phyloP scores from a whole-genome alignment of 805 yeast genomes.

The Pachysolen tannophilus region DNA sequence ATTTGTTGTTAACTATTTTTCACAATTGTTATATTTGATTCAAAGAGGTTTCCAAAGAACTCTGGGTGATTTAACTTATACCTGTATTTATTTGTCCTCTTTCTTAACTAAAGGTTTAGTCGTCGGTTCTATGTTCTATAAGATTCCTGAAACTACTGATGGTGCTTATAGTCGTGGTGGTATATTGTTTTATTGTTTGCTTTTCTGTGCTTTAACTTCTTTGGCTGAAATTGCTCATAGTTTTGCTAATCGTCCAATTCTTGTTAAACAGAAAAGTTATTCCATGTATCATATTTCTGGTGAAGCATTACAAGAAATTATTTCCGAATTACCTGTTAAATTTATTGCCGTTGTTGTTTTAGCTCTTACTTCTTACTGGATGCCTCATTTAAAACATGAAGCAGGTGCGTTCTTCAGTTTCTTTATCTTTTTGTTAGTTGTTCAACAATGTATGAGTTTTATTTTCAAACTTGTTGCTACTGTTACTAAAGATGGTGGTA shows the following conservation, averaged over 20 bases:
- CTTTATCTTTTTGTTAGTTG: constrained; percentile 31
- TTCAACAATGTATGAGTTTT: constrained; percentile 45
- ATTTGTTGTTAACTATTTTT: constrained; percentile 35
- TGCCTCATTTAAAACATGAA: constrained; percentile 39
- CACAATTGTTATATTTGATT: constrained; percentile 44
- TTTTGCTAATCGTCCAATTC: constrained; percentile 53
- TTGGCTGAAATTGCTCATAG: constrained; percentile 54
- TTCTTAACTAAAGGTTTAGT: constrained; percentile 49
- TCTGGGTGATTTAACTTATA: constrained; percentile 48
- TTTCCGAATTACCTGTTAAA: constrained; percentile 52
- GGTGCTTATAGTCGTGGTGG: constrained; percentile 62
- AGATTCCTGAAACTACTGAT: constrained; percentile 36
- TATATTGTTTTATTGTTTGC: constrained; percentile 49
- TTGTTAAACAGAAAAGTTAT: constrained; percentile 56
- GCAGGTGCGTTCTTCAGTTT: constrained; percentile 50
- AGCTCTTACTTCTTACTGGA: constrained; percentile 39
- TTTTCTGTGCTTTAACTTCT: constrained; percentile 53
- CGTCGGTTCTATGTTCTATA: constrained; percentile 53
- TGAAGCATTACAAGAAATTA: constrained; percentile 49
- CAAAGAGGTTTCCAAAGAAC: constrained; percentile 46
- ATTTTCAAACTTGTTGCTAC: constrained; percentile 48
- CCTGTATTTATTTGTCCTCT: constrained; percentile 44
- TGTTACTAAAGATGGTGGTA: constrained; percentile 41
- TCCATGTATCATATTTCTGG: constrained; percentile 61
- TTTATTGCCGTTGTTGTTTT: constrained; percentile 40